Conservation (phyloP, 208 protist genomes). For the Trypanosoma melophagium region DNA sequence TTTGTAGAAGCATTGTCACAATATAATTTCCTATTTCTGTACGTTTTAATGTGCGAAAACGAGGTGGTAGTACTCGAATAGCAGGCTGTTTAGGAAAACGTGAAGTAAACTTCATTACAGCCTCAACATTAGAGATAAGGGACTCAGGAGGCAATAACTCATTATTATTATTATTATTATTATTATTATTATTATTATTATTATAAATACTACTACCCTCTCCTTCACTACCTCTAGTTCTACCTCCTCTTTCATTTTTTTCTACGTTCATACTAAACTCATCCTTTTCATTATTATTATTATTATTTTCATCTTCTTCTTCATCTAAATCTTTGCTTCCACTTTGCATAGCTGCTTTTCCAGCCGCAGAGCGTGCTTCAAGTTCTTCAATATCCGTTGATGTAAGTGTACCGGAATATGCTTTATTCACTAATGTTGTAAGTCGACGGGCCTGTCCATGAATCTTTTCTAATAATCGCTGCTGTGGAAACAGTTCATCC, state of each 20-base stretch:
- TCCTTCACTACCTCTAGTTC: background rate
- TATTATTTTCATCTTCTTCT: constrained; percentile 18
- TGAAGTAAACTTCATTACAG: constrained; percentile 50
- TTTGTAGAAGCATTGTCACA: constrained; percentile 72
- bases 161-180: background rate
- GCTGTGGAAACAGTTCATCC: constrained; percentile 67
- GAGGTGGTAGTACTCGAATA: constrained; percentile 51
- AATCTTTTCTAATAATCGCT: constrained; percentile 57
- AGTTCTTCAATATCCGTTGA: constrained; percentile 63
- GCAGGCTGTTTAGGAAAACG: constrained; percentile 79
- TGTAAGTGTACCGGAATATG: constrained; percentile 60
- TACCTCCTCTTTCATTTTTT: no score
- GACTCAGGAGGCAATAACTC: constrained; percentile 10
- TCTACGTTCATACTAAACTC: no score
- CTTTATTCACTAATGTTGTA: constrained; percentile 56
- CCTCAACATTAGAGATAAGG: constrained; percentile 70
- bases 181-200: constrained; percentile 18
- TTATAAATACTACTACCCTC: background rate
- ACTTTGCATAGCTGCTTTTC: constrained; percentile 28
- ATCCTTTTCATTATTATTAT: background rate
- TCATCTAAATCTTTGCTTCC: constrained; percentile 18
- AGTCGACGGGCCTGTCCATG: constrained; percentile 54
- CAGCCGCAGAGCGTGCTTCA: constrained; percentile 46
- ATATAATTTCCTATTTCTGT: constrained; percentile 82
- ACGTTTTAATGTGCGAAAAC: constrained; percentile 64